A percentile compares a stretch with the other conserved stretches of the same genome.
Conservation (phyloP, 805 yeast species). For the Metschnikowia sp. region DNA sequence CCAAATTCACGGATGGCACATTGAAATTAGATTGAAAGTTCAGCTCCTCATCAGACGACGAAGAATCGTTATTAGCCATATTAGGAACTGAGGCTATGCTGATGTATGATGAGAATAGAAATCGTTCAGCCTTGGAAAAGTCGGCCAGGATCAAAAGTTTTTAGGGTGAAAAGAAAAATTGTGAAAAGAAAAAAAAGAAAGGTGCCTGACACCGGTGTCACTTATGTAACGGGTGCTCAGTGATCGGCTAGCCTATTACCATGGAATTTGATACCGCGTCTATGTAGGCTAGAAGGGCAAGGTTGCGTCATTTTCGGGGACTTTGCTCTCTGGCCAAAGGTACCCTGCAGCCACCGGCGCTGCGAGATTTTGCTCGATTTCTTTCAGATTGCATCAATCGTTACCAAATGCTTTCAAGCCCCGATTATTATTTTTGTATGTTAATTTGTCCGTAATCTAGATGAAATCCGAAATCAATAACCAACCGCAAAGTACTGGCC, state of each 20-base stretch:
- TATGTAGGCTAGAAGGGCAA: slow-evolving; percentile 4
- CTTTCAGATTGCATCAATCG: no score
- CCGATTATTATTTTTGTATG: no score
- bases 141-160: no score
- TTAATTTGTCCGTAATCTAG: no score
- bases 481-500: no score
- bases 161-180: neutral
- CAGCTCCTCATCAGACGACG: slow-evolving; percentile 32
- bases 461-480: no score
- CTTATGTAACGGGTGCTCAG: slow-evolving; percentile 1
- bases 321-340: neutral
- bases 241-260: neutral
- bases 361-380: no score
- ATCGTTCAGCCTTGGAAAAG: no score
- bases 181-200: neutral
- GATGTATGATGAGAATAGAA: no score
- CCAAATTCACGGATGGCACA: slow-evolving; percentile 31
- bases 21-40: slow-evolving; percentile 26
- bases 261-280: slow-evolving; percentile 2
- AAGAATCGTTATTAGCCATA: slow-evolving; percentile 3
- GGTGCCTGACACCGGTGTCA: neutral
- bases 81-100: neutral
- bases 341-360: neutral
- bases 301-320: slow-evolving; percentile 2
- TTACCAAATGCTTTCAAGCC: no score